Conservation (phyloP, 805 yeast species). For the Zygosaccharomyces bailii region DNA sequence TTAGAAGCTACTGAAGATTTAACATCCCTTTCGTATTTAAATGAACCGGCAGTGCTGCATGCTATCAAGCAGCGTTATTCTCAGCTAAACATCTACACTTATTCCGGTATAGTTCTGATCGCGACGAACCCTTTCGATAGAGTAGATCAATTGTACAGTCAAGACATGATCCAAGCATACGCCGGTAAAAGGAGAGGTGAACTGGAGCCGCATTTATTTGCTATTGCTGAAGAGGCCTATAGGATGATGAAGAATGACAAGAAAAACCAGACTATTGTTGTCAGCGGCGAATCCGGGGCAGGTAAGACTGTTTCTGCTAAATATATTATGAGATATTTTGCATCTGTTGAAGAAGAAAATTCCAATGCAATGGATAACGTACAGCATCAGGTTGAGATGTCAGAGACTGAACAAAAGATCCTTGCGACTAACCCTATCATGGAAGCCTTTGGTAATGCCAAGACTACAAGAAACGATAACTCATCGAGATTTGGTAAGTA, state of each 20-base stretch:
- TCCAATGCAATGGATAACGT: slow-evolving; percentile 24
- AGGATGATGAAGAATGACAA: slow-evolving; percentile 86
- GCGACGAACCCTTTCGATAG: slow-evolving; percentile 95
- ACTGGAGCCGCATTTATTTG: slow-evolving; percentile 93
- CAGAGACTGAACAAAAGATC: slow-evolving; percentile 87
- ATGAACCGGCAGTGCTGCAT: slow-evolving; percentile 94
- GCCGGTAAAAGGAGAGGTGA: slow-evolving; percentile 90
- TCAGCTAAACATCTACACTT: slow-evolving; percentile 87
- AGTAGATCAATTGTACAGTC: slow-evolving; percentile 84
- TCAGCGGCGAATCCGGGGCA: slow-evolving; percentile 97
- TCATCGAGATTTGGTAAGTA: slow-evolving; percentile 96
- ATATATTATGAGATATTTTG: slow-evolving; percentile 96
- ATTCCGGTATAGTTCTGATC: slow-evolving; percentile 93
- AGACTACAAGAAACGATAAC: slow-evolving; percentile 86
- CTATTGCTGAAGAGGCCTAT: slow-evolving; percentile 97
- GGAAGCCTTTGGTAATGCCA: slow-evolving; percentile 94
- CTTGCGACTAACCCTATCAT: slow-evolving; percentile 92
- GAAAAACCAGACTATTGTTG: slow-evolving; percentile 91
- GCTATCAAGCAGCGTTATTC: slow-evolving; percentile 87
- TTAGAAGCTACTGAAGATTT: slow-evolving; percentile 92
- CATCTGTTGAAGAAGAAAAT: slow-evolving; percentile 69
- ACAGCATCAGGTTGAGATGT: slow-evolving; percentile 56
- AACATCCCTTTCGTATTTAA: slow-evolving; percentile 84
- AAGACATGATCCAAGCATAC: slow-evolving; percentile 88
- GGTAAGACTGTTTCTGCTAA: slow-evolving; percentile 98